Evolutionary conservation across 2,329 filamentous ascomycete genomes (phyloP).

Genomic region (Cercospora sp.): DNA sequence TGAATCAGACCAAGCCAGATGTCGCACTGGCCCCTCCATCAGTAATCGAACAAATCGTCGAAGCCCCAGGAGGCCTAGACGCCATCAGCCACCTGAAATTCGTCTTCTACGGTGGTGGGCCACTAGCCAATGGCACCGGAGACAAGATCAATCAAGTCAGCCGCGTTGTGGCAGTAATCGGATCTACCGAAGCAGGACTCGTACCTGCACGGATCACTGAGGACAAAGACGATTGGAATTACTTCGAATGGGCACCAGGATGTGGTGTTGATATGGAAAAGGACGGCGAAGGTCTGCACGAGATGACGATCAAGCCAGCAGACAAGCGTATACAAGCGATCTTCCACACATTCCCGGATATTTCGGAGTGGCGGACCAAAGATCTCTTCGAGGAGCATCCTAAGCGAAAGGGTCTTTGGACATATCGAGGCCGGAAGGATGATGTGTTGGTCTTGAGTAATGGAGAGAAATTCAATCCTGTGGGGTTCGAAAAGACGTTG

Average conservation of each 20-base stretch:
- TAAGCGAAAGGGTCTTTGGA: slow-evolving; percentile 31
- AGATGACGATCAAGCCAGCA: slow-evolving; percentile 38
- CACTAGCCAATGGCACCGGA: slow-evolving; percentile 19
- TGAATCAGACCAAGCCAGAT: slow-evolving; percentile 16
- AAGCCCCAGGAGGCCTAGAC: slow-evolving; percentile 21
- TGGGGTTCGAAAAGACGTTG: slow-evolving; percentile 28
- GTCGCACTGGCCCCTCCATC: slow-evolving; percentile 21
- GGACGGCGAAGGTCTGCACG: slow-evolving; percentile 33
- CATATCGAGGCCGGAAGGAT: slow-evolving; percentile 33
- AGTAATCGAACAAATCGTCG: slow-evolving; percentile 22
- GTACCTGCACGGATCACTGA: slow-evolving; percentile 24
- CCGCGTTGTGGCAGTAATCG: slow-evolving; percentile 18
- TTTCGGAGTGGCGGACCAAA: slow-evolving; percentile 40
- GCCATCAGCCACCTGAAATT: slow-evolving; percentile 17
- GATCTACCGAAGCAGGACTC: slow-evolving; percentile 25
- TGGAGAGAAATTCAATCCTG: slow-evolving; percentile 35
- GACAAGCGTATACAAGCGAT: slow-evolving; percentile 24
- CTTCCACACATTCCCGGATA: slow-evolving; percentile 38
- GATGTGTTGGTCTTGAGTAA: slow-evolving; percentile 36
- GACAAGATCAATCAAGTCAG: slow-evolving; percentile 19
- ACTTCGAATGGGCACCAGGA: slow-evolving; percentile 29
- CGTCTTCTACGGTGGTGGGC: slow-evolving; percentile 26
- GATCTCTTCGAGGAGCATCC: slow-evolving; percentile 35
- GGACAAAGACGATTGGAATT: slow-evolving; percentile 25
- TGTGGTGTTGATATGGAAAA: slow-evolving; percentile 20